A percentile compares a stretch with the other conserved stretches of the same genome.
Conservation (phyloP, 169 alveolate genomes). For the Eimeria sp. region DNA sequence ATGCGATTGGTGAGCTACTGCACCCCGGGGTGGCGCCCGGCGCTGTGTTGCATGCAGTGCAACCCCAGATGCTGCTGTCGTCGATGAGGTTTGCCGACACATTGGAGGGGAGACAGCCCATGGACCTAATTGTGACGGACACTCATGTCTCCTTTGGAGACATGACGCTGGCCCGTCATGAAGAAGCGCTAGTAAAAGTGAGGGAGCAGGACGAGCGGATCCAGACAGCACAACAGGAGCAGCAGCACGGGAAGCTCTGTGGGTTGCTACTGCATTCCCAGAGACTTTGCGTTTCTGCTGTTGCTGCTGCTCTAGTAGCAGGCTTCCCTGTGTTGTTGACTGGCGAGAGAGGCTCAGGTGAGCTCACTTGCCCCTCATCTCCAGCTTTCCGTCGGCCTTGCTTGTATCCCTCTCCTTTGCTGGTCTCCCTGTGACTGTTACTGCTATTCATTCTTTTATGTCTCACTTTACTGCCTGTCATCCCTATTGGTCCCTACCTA, state of each 20-base stretch:
- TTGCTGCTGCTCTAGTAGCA: conserved; percentile 50
- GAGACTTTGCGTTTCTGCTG: conserved; percentile 49
- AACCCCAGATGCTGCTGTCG: conserved; percentile 21
- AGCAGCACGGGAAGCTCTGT: background rate
- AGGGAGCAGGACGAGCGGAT: background rate
- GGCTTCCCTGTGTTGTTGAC: conserved; percentile 66
- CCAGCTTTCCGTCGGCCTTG: background rate
- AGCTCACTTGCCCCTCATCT: background rate
- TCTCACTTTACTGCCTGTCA: background rate
- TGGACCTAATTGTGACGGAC: conserved; percentile 12
- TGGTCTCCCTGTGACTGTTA: background rate
- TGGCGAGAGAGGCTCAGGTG: conserved; percentile 73
- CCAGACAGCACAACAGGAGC: background rate
- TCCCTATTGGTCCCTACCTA: background rate
- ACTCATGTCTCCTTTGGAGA: background rate
- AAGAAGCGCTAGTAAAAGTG: background rate
- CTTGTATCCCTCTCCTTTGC: background rate
- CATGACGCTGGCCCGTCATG: conserved; percentile 11
- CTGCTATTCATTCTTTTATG: background rate
- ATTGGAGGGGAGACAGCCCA: background rate
- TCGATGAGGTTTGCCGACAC: background rate
- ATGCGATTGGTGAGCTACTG: conserved; percentile 47
- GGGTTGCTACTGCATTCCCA: conserved; percentile 64
- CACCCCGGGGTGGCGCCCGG: conserved; percentile 31
- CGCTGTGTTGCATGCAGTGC: conserved; percentile 57